Evolutionary conservation across 306 rosid species (phyloP), one percentile per base, ranked within the genome.

Genomic region (Carpinus fangiana): DNA sequence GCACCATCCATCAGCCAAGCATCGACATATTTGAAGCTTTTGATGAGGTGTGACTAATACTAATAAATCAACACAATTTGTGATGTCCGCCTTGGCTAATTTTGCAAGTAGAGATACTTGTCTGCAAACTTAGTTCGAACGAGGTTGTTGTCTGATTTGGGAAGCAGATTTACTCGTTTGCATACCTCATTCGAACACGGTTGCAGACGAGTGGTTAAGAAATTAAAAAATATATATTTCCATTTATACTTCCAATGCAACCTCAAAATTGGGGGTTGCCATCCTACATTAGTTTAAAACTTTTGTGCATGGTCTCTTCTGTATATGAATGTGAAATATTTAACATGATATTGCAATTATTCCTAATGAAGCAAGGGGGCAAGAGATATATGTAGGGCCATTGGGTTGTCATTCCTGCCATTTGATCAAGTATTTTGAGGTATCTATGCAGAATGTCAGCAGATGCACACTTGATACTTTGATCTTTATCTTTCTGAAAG

Each of bases 1-100:
- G 98, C 86, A 94, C 98, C 69, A 94, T 94, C 64, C 98, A 94
- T 82, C 98, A 94, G 81, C 98, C 98, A 46, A 94, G 96, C 77
- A 94, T 92, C 1, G 97, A 92, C 82, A 90, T 92, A 68, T 92
- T 94, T 77, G 94, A 90, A 80, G 82, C 94, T 54, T 90, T 90
- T 79, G 94, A 90, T 65, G 94, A 90, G 90, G 94, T 90, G 34
- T 90, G 41, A 75, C 71, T 53, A 31, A 61, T 14, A 46, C n/a
- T 36, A 1, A 74, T 57, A 4, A 71, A 45, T 57, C 54, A 57
- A 67, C 38, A 31, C 38, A 31, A 5, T 78, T 17, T 10, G 20
- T 38, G 43, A 38, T 38, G 43, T 38, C 5, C 4, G 43, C 6
- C 6, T 8, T 2, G 56, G 5, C 2, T 18, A 66, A 26, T 36